Conservation (phyloP, 2,329 filamentous ascomycete species). For the Colletotrichum spinosum region DNA sequence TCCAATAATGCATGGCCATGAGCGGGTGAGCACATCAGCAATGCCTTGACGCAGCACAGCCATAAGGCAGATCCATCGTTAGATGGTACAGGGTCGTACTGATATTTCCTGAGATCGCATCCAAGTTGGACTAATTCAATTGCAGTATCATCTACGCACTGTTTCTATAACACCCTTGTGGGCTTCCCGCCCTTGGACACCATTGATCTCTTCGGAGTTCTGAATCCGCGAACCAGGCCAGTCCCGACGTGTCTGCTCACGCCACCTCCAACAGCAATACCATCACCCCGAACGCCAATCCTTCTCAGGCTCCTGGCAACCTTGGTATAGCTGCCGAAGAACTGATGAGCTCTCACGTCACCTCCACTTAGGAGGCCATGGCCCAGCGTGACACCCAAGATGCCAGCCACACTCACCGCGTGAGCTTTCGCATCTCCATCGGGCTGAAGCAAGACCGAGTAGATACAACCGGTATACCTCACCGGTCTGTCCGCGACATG, state of each 20-base stretch:
- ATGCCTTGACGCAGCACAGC: too few species aligned
- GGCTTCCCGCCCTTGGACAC: background rate
- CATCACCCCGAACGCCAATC: conserved; percentile 47
- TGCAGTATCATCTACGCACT: too few species aligned
- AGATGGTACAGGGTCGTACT: too few species aligned
- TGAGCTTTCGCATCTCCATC: conserved; percentile 59
- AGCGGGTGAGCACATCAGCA: too few species aligned
- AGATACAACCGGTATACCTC: conserved; percentile 63
- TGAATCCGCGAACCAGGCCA: conserved; percentile 53
- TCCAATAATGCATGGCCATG: too few species aligned
- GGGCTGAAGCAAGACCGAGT: conserved; percentile 66
- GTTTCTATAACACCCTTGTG: fast-evolving
- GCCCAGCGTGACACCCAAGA: conserved; percentile 69
- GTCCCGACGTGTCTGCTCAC: conserved; percentile 51
- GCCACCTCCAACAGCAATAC: conserved; percentile 58
- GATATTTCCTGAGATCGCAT: too few species aligned
- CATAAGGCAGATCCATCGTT: too few species aligned
- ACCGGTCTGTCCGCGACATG: conserved; percentile 47
- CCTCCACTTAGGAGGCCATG: conserved; percentile 59
- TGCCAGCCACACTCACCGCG: conserved; percentile 58
- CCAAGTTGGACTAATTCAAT: too few species aligned
- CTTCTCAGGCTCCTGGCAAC: conserved; percentile 54
- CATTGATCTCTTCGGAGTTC: background rate
- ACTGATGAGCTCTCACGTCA: conserved; percentile 62
- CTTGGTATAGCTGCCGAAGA: conserved; percentile 64